Conservation (phyloP, 768 basidiomycete species). For the Phylloporus sp. region DNA sequence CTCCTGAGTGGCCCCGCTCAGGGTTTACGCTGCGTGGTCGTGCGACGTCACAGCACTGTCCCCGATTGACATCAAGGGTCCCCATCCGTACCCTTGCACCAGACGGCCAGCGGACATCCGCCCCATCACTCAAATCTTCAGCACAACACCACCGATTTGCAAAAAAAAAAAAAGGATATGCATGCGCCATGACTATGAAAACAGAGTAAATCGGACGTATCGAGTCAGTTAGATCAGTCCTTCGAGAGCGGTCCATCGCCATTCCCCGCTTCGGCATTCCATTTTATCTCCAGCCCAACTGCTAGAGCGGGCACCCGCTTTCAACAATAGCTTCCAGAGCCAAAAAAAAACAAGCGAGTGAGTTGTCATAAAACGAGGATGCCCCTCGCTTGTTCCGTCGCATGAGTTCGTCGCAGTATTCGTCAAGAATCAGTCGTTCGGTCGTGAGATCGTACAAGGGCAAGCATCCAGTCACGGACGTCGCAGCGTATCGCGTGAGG, state of each 20-base stretch:
- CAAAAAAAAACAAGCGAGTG: constrained; percentile 17
- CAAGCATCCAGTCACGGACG: constrained; percentile 16
- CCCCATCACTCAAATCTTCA: background rate
- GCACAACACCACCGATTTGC: background rate
- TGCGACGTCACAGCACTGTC: background rate
- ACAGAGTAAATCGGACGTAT: constrained; percentile 17
- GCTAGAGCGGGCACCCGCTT: constrained; percentile 28
- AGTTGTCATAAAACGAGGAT: constrained; percentile 16
- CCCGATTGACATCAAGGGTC: constrained; percentile 17
- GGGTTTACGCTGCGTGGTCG: constrained; percentile 12
- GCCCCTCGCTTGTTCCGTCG: constrained; percentile 28
- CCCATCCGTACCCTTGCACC: constrained; percentile 11
- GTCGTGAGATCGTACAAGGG: constrained; percentile 31
- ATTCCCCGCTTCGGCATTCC: constrained; percentile 19
- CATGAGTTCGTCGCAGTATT: constrained; percentile 29
- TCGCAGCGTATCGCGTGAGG: constrained; percentile 14
- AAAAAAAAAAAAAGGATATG: constrained; percentile 10
- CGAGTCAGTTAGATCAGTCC: constrained; percentile 27
- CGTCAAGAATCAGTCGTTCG: constrained; percentile 35
- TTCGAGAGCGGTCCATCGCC: constrained; percentile 25
- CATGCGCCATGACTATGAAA: constrained; percentile 22
- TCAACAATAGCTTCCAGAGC: constrained; percentile 20
- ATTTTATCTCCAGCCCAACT: constrained; percentile 31
- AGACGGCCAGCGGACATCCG: background rate
- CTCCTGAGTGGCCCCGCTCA: constrained; percentile 7